phyloP scores from a whole-genome alignment of 2,329 filamentous ascomycete genomes.

The Trichoderma sp. region DNA sequence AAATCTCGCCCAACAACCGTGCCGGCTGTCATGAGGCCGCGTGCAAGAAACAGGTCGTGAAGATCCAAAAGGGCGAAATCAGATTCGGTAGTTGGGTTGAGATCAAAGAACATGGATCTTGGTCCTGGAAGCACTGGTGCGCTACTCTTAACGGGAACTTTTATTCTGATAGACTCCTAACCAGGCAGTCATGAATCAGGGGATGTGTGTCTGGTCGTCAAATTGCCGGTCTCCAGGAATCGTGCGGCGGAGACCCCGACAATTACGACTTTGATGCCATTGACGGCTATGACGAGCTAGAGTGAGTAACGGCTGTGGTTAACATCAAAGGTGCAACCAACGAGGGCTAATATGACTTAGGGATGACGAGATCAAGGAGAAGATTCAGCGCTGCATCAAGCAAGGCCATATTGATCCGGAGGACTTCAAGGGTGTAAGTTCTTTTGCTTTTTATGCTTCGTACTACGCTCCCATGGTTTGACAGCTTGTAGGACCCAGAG shows the following conservation, averaged over 20 bases:
- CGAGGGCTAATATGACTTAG: not conserved
- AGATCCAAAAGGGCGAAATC: conserved; percentile 77
- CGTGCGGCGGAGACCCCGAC: conserved; percentile 46
- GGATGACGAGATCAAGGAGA: conserved; percentile 66
- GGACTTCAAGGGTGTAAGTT: conserved; percentile 86
- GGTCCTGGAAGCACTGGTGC: conserved; percentile 86
- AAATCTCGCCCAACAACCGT: conserved; percentile 68
- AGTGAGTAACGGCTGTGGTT: conserved; percentile 39
- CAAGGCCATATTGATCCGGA: conserved; percentile 81
- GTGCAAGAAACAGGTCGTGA: conserved; percentile 70
- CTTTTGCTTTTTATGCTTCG: conserved; percentile 9
- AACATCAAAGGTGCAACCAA: not conserved
- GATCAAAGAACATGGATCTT: conserved; percentile 62
- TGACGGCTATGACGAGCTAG: conserved; percentile 79
- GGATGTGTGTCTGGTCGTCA: conserved; percentile 83
- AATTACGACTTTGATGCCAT: conserved; percentile 66
- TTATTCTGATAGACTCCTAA: not conserved
- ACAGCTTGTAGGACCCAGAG: conserved; percentile 63
- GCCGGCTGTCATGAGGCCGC: conserved; percentile 72
- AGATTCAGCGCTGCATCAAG: conserved; percentile 69
- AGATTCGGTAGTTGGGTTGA: conserved; percentile 75
- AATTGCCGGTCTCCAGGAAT: conserved; percentile 64
- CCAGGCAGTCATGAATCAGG: conserved; percentile 51
- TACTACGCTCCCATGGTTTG: not conserved
- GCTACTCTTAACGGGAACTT: conserved; percentile 30